Evolutionary conservation across 2,329 filamentous ascomycete genomes (phyloP).

Genomic region (Penicillium expansum): DNA sequence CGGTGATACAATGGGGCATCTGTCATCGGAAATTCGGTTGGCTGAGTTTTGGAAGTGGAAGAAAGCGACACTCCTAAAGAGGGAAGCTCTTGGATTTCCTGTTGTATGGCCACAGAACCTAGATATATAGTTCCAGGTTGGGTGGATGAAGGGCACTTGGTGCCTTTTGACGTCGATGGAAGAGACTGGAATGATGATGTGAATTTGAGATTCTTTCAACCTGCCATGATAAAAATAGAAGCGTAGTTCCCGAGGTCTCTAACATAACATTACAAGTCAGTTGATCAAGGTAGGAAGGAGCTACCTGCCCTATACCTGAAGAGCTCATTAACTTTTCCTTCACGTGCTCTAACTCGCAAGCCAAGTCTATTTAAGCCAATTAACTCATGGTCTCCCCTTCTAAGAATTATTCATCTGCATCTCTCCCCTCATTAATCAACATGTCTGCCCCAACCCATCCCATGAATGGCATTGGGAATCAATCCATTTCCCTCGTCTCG

Average conservation of each 20-base stretch:
- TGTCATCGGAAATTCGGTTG: neutral
- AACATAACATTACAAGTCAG: neutral
- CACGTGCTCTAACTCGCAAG: neutral
- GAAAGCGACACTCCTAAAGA: neutral
- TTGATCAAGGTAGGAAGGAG: neutral
- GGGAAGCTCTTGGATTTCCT: neutral
- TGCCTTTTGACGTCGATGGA: neutral
- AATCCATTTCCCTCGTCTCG: neutral
- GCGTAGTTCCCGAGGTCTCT: neutral
- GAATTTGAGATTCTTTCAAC: neutral
- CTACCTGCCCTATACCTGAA: neutral
- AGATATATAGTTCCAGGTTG: neutral
- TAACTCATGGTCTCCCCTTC: neutral
- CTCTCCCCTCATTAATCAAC: neutral
- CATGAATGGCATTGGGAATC: neutral
- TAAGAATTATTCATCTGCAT: neutral
- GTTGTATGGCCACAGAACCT: neutral
- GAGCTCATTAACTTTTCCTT: neutral
- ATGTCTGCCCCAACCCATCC: neutral
- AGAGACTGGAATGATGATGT: neutral
- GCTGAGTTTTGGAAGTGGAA: neutral
- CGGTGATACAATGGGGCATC: neutral
- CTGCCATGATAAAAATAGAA: neutral
- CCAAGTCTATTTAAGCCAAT: neutral
- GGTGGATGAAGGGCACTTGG: neutral